Base-by-base conservation (phyloP, 1,284 basidiomycete genomes). In the Mixia osmundae region DNA sequence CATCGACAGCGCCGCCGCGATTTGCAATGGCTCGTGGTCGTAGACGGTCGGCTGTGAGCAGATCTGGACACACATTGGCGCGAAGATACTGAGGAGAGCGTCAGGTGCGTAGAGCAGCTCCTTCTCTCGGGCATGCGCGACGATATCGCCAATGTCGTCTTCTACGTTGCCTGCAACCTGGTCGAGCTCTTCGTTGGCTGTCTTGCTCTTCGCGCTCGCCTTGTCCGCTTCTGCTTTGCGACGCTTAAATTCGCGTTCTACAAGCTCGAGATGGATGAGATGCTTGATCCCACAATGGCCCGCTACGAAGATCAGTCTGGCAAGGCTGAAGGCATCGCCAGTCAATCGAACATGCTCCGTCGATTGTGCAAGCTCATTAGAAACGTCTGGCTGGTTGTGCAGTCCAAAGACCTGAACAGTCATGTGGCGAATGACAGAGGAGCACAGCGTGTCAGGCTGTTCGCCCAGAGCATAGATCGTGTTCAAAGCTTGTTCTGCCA, bases 271-370 rank as follows among this genome's bases (percentile, higher is more conserved):
- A 54, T 83, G 91, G 18, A 91, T 85, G 39, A 95, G 82, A 44
- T 97, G 85, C 57, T 95, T 95, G 58, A 97, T 79, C 5, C 85
- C 83, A 14, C 91, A 77, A 55, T 97, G 89, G 0, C 89, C 91
- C 4, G 94, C 83, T 27, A 80, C 67, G 53, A 95, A 97, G 5
- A 97, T 61, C 14, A 95, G 65, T 53, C 95, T 87, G 38, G 76
- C 78, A 12, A 97, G 65, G 41, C 72, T 68, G 54, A 89, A 94
- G 0, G 76, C 72, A 43, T 85, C 75, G 18, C 24, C 11, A 12
- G 29, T 14, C 4, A 28, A 50, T 43, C 78, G 74, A 35, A 65
- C 63, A 12, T 39, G 26, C 15, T 38, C 35, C 26, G 37, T 23
- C 36, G 33, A 30, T 19, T 29, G 22, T 10, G 32, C 33, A 15